Evolutionary conservation across 139 green algal species (phyloP), one percentile per base, ranked within the genome.

Genomic region (Tetradesmus lagerheimii): DNA sequence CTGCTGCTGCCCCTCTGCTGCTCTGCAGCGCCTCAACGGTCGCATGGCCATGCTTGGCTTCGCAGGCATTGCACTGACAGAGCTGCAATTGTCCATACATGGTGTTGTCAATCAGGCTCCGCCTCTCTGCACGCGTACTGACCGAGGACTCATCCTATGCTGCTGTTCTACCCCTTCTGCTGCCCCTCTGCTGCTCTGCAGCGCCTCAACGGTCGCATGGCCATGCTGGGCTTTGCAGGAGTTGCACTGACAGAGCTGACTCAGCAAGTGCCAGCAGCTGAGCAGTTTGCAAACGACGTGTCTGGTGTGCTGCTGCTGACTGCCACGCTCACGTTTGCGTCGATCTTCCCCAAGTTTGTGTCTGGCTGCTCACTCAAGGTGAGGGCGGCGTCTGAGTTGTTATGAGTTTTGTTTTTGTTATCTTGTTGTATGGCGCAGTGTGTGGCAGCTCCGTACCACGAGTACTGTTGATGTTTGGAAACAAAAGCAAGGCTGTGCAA

Each of bases 1-100:
- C 0, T 86, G 45, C 45, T 34, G 45, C 27, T 38, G 80, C 80
- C 18, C 25, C 9, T 39, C 9, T 45, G 31, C 16, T 20, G 34
- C 38, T 43, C n/a, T 87, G 80, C 92, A 94, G 92, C 90, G 92
- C 37, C 71, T 93, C 20, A 95, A 95, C 47, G 93, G 93, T 25
- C 90, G 93, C 31, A 50, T 93, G 37, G 93, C 93, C 31, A 95
- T 95, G 93, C 79, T 93, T n/a, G 93, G 91, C 27, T 95, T 94
- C 67, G 89, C 88, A 1, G 83, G 74, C 38, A 88, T 95, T 34
- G 89, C 91, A 2, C 37, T 91, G 39, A 80, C 90, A 5, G 93
- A n/a, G n/a, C n/a, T n/a, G n/a, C n/a, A n/a, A n/a, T n/a, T n/a
- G n/a, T n/a, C n/a, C n/a, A n/a, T n/a, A n/a, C n/a, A n/a, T n/a